Conservation (phyloP, 2,329 filamentous ascomycete genomes). For the Teratosphaeria nubilosa region DNA sequence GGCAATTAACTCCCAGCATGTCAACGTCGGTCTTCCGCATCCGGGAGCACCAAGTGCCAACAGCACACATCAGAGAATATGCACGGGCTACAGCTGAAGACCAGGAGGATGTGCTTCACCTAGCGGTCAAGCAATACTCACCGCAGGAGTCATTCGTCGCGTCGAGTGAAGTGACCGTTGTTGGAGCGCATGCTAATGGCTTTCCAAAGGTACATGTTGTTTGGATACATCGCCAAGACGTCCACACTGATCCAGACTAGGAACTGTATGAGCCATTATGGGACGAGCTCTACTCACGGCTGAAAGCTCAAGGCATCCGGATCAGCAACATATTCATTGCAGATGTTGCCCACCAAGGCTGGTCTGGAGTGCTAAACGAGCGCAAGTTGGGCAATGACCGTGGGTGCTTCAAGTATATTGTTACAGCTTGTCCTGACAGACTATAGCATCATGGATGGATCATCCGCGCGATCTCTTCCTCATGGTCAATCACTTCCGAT, state of each 20-base stretch:
- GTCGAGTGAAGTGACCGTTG: constrained; percentile 71
- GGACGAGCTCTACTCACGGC: constrained; percentile 61
- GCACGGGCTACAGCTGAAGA: constrained; percentile 58
- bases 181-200: constrained; percentile 81
- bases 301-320: constrained; percentile 50
- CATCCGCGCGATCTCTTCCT: constrained; percentile 74
- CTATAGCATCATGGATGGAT: constrained; percentile 71
- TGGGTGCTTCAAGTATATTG: constrained; percentile 32
- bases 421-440: constrained; percentile 1
- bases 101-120: constrained; percentile 63
- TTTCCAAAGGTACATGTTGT: constrained; percentile 62
- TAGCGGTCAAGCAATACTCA: constrained; percentile 81
- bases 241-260: constrained; percentile 31
- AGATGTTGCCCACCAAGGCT: constrained; percentile 77
- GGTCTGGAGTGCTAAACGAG: constrained; percentile 70
- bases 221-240: neutral
- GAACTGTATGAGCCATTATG: constrained; percentile 89
- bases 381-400: constrained; percentile 70
- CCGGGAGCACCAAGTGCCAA: constrained; percentile 62
- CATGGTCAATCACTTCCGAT: constrained; percentile 73
- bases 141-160: constrained; percentile 59
- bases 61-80: constrained; percentile 75
- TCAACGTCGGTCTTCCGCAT: constrained; percentile 47
- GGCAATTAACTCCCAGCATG: constrained; percentile 5
- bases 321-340: constrained; percentile 84